These are phyloP conservation scores for Parathielavia appendiculata DNA, from an alignment of 495 filamentous ascomycete species.

Conservation along the genomic window DNA sequence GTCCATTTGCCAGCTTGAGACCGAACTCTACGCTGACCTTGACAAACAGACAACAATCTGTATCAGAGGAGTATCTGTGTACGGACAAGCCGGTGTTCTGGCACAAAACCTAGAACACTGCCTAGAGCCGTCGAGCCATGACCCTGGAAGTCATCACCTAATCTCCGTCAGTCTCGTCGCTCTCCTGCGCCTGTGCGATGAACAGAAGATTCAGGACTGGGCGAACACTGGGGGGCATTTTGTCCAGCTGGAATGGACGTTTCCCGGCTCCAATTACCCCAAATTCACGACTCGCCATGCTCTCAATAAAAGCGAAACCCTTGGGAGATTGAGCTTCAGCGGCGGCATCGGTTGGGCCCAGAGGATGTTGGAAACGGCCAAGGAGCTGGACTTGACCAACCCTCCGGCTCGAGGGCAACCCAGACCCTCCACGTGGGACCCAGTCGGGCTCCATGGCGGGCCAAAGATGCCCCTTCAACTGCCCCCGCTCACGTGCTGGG, in stretches of 20 bases:
- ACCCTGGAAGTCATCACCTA: neutral
- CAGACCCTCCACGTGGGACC: neutral
- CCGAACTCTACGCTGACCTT: no score
- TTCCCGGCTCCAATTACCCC: conserved; percentile 1
- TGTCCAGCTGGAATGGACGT: conserved; percentile 10
- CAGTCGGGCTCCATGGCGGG: neutral
- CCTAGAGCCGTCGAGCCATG: neutral
- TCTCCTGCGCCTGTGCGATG: neutral
- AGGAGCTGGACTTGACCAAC: neutral
- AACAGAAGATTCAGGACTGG: neutral
- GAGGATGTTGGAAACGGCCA: neutral
- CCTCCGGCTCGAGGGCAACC: neutral
- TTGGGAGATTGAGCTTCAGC: conserved; percentile 6
- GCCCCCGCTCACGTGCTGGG: neutral
- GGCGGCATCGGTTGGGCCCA: conserved; percentile 1
- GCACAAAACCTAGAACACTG: neutral
- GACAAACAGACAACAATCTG: neutral
- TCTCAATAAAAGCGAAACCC: neutral
- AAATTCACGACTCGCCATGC: conserved; percentile 13
- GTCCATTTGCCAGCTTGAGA: neutral
- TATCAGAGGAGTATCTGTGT: neutral
- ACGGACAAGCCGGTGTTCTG: neutral
- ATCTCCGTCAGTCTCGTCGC: conserved; percentile 5
- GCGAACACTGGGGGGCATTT: neutral
- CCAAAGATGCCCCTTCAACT: neutral